These are phyloP conservation scores for Neonectria punicea DNA, from an alignment of 2,329 filamentous ascomycete genomes.

Conservation along the genomic window DNA sequence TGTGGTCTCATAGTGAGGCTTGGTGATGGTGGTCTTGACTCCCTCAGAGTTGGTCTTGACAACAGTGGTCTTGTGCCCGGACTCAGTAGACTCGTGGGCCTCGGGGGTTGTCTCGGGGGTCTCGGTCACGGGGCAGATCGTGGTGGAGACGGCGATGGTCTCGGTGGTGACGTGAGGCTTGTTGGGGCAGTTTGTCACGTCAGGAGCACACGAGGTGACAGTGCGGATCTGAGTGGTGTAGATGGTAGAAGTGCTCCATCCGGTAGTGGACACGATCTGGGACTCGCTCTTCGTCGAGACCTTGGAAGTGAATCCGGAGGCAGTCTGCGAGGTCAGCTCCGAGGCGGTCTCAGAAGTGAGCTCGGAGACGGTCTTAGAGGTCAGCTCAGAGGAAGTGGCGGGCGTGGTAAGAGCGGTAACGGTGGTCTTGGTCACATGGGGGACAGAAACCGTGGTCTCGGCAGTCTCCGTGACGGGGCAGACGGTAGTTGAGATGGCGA, in stretches of 20 bases:
- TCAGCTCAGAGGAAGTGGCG: neutral
- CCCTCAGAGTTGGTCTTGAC: constrained; percentile 1
- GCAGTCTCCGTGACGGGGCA: constrained; percentile 5
- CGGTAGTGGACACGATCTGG: neutral
- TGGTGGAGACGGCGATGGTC: constrained; percentile 37
- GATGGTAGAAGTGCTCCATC: constrained; percentile 26
- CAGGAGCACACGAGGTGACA: constrained; percentile 34
- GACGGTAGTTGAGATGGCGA: constrained; percentile 48
- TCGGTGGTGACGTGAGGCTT: constrained; percentile 6
- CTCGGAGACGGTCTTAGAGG: neutral
- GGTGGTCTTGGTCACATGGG: neutral
- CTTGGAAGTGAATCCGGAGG: neutral
- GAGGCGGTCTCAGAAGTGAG: neutral
- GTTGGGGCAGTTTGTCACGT: constrained; percentile 32
- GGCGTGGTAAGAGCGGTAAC: neutral
- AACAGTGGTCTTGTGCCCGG: neutral
- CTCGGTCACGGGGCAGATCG: constrained; percentile 32
- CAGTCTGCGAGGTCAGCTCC: neutral
- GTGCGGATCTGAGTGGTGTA: constrained; percentile 36
- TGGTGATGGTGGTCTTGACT: neutral
- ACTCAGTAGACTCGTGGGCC: neutral
- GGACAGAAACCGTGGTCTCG: neutral
- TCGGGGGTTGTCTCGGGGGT: neutral
- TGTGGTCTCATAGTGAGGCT: neutral
- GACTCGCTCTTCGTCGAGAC: neutral